phyloP scores from a whole-genome alignment of 192 early-diverging fungal species.

The Backusella tarrabulga region DNA sequence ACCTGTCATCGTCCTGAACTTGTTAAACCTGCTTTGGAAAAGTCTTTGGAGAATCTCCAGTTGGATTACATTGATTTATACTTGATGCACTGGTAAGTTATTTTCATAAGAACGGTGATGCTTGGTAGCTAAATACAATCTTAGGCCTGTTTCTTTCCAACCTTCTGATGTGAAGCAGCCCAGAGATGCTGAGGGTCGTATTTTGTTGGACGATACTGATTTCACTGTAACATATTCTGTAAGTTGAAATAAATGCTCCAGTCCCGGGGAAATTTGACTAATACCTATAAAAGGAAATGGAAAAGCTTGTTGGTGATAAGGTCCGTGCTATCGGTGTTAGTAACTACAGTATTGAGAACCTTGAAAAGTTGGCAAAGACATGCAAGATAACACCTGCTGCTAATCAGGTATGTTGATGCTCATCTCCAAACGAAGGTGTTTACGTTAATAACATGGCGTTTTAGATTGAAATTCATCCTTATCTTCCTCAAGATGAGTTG shows the following conservation, averaged over 20 bases:
- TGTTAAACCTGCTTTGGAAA: slow-evolving; percentile 58
- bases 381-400: slow-evolving; percentile 37
- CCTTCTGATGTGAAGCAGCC: slow-evolving; percentile 13
- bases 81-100: slow-evolving; percentile 46
- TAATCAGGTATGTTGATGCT: slow-evolving; percentile 43
- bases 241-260: slow-evolving; percentile 36
- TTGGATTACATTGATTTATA: slow-evolving; percentile 82
- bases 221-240: slow-evolving; percentile 50
- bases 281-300: slow-evolving; percentile 20
- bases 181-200: slow-evolving; percentile 19
- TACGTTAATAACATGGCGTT: background rate
- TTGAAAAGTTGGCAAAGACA: slow-evolving; percentile 23
- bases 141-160: slow-evolving; percentile 29
- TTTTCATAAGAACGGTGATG: background rate
- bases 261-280: slow-evolving; percentile 23
- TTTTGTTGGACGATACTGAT: slow-evolving; percentile 34
- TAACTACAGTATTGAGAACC: slow-evolving; percentile 41
- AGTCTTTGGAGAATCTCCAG: slow-evolving; percentile 68
- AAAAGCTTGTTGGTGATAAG: slow-evolving; percentile 39
- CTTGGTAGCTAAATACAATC: background rate
- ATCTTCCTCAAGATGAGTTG: slow-evolving; percentile 53
- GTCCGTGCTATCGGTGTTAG: slow-evolving; percentile 63
- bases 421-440: background rate
- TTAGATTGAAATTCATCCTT: slow-evolving; percentile 73
- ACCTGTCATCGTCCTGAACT: slow-evolving; percentile 56